A percentile compares a stretch with the other conserved stretches of the same genome.
Conservation (phyloP, 805 yeast genomes). For the Candida mattraensis region DNA sequence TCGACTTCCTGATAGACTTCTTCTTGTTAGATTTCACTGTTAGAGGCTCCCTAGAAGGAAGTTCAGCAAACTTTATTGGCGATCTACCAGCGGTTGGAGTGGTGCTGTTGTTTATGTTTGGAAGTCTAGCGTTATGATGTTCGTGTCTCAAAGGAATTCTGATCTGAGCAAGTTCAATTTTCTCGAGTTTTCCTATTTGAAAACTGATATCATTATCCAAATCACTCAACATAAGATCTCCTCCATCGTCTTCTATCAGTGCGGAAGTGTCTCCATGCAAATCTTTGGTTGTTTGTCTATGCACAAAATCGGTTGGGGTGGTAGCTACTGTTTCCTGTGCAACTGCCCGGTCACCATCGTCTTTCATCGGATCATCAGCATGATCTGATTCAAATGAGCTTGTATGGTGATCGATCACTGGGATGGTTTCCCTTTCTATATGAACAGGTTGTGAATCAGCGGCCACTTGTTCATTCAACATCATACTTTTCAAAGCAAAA, state of each 20-base stretch:
- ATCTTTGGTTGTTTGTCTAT: conserved; percentile 1
- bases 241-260: conserved; percentile 18
- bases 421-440: not conserved
- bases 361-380: not conserved
- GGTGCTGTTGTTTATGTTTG: conserved; percentile 20
- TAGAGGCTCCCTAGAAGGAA: conserved; percentile 35
- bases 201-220: conserved; percentile 26
- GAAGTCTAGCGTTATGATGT: conserved; percentile 9
- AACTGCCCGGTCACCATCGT: conserved; percentile 4
- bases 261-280: conserved; percentile 7
- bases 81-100: conserved; percentile 27
- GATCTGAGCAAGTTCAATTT: conserved; percentile 30
- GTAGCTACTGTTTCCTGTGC: conserved; percentile 8
- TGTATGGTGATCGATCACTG: not conserved
- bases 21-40: conserved; percentile 27
- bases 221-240: conserved; percentile 22
- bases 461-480: conserved; percentile 10
- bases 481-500: conserved; percentile 24
- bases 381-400: too few relatives aligned
- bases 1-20: conserved; percentile 26
- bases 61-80: conserved; percentile 34
- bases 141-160: conserved; percentile 25
- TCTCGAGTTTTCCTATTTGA: conserved; percentile 29
- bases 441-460: conserved; percentile 1
- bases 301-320: conserved; percentile 6